Base-by-base conservation (phyloP, 192 early-diverging fungal genomes). In the Backusella tarrabulga region DNA sequence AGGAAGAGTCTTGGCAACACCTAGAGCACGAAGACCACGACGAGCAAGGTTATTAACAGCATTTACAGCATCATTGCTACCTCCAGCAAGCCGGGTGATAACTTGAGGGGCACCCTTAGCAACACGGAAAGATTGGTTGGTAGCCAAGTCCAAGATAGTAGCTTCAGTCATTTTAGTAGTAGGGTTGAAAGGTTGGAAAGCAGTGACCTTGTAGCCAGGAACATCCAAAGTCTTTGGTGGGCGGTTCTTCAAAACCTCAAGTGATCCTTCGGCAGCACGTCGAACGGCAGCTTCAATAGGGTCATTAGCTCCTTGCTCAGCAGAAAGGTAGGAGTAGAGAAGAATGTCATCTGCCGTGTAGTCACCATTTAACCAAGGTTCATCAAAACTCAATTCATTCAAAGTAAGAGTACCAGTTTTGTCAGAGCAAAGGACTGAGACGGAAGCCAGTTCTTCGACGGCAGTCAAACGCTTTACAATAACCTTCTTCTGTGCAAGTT, bases 101-200 rank as follows among this genome's bases (percentile, higher is more conserved):
- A 97, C 96, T 81, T 96, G 96, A n/a, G 96, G 96, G 29, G 97
- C 97, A 78, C 97, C 97, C 87, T 98, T 98, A 82, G 96, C 94
- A 67, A 91, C 91, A 81, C 93, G 91, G 88, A 98, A 97, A 52
- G 88, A 83, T 86, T 79, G 92, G 77, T 80, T 89, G 83, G 84
- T 94, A 85, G 76, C 85, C 77, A 78, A 77, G 75, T 97, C 88
- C 54, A 84, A 85, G 74, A 97, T 89, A 5, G 92, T 95, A 36
- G 94, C 95, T 82, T 94, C 90, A 21, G 95, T 97, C 84, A 93
- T 89, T 83, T 97, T 98, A 77, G 92, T 90, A 21, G 80, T 86
- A 6, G 96, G 94, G 80, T 96, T 96, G 88, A 97, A 97, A 2
- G 96, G 96, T 42, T 91, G 82, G 87, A 96, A 97, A 8, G 83